phyloP scores from a whole-genome alignment of 1,284 basidiomycete genomes.

The Ustilago esculenta region DNA sequence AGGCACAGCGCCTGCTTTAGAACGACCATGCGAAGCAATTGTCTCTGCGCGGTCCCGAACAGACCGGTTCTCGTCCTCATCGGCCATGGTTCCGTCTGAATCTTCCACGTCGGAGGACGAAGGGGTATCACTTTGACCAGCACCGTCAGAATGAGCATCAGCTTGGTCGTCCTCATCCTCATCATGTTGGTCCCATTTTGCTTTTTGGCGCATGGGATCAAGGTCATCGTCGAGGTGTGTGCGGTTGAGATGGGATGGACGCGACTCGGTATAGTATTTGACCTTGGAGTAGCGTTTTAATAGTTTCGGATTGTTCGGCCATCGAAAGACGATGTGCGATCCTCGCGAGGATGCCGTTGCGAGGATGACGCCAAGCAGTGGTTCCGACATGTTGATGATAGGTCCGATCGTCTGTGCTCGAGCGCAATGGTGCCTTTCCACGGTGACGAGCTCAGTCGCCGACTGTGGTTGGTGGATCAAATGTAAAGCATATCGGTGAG shows the following conservation, averaged over 20 bases:
- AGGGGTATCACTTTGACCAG: slow-evolving; percentile 38
- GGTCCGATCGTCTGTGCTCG: background rate
- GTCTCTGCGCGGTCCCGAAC: slow-evolving; percentile 32
- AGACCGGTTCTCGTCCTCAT: slow-evolving; percentile 39
- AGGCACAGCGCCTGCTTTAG: slow-evolving; percentile 15
- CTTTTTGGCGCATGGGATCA: slow-evolving; percentile 46
- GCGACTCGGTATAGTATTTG: slow-evolving; percentile 54
- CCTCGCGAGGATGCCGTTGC: slow-evolving; percentile 60
- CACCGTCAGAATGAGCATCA: slow-evolving; percentile 12
- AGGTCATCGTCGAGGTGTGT: slow-evolving; percentile 33
- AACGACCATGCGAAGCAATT: slow-evolving; percentile 20
- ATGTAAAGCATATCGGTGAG: too few relatives aligned
- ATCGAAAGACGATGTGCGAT: slow-evolving; percentile 61
- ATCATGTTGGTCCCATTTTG: slow-evolving; percentile 39
- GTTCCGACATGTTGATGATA: slow-evolving; percentile 30
- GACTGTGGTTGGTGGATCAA: too few relatives aligned
- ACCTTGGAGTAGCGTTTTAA: slow-evolving; percentile 57
- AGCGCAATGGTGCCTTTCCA: background rate
- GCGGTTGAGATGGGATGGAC: slow-evolving; percentile 2
- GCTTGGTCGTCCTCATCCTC: slow-evolving; percentile 37
- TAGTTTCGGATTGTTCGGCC: slow-evolving; percentile 57
- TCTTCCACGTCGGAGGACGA: slow-evolving; percentile 46
- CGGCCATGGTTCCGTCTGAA: slow-evolving; percentile 30
- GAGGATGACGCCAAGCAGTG: slow-evolving; percentile 62
- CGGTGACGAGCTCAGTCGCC: background rate